These are phyloP conservation scores for Irineochytrium annulatum DNA, from an alignment of 192 early-diverging fungal species.

Conservation along the genomic window DNA sequence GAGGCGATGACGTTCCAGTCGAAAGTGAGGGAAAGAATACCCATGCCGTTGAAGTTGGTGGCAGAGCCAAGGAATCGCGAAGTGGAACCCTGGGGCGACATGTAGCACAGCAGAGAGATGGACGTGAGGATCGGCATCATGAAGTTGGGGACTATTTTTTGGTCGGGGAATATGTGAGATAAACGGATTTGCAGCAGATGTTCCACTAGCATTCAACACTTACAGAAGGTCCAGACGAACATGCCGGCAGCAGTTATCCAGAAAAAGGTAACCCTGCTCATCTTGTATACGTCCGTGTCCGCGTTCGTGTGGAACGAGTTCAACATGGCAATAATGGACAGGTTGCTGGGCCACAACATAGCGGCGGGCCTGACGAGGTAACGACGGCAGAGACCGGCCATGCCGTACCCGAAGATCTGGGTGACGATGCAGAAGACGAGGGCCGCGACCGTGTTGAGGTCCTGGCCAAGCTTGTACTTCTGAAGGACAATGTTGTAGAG, in stretches of 20 bases:
- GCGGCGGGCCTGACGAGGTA: constrained; percentile 78
- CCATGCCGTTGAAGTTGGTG: neutral
- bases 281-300: neutral
- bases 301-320: constrained; percentile 10
- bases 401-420: constrained; percentile 60
- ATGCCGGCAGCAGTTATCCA: too few relatives aligned
- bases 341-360: constrained; percentile 81
- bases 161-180: too few relatives aligned
- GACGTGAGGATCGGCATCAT: neutral
- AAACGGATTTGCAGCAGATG: too few relatives aligned
- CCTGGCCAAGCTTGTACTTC: constrained; percentile 2
- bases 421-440: constrained; percentile 25
- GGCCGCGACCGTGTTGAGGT: constrained; percentile 3
- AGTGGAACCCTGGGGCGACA: too few relatives aligned
- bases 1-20: constrained; percentile 19
- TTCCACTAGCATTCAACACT: too few relatives aligned
- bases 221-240: too few relatives aligned
- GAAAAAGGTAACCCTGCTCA: too few relatives aligned
- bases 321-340: constrained; percentile 44
- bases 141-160: constrained; percentile 1
- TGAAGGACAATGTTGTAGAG: constrained; percentile 4
- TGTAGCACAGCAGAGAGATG: constrained; percentile 7
- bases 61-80: too few relatives aligned
- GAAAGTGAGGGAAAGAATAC: constrained; percentile 21
- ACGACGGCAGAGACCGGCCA: constrained; percentile 65